Conservation (phyloP, 2,329 filamentous ascomycete genomes). For the Paraphaeosphaeria minitans region DNA sequence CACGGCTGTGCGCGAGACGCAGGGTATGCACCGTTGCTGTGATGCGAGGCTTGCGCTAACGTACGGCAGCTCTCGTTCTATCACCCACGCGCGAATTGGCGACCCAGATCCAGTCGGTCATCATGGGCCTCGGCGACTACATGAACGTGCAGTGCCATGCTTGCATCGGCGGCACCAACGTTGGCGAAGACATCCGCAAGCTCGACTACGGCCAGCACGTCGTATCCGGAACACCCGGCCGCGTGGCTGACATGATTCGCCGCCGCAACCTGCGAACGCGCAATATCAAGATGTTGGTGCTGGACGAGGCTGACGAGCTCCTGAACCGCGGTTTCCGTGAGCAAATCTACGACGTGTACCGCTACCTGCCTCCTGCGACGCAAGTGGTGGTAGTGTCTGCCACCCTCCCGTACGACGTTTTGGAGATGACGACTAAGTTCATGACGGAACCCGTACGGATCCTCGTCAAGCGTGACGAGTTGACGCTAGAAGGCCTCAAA, state of each 20-base stretch:
- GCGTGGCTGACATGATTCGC: slow-evolving; percentile 85
- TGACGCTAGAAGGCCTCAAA: slow-evolving; percentile 96
- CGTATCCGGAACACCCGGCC: slow-evolving; percentile 95
- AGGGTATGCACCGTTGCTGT: slow-evolving; percentile 55
- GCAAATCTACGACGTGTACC: slow-evolving; percentile 99
- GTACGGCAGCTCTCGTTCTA: slow-evolving; percentile 74
- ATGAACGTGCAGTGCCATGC: slow-evolving; percentile 99
- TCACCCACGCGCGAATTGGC: slow-evolving; percentile 96
- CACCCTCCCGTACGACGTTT: slow-evolving; percentile 94
- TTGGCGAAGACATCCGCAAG: slow-evolving; percentile 96
- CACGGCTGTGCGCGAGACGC: slow-evolving; percentile 87
- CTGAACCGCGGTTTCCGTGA: slow-evolving; percentile 95
- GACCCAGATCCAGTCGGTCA: slow-evolving; percentile 96
- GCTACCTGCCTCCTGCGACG: slow-evolving; percentile 92
- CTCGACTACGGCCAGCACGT: slow-evolving; percentile 98
- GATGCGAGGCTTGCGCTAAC: slow-evolving; percentile 19
- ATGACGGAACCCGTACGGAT: slow-evolving; percentile 98
- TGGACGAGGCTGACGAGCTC: slow-evolving; percentile 77
- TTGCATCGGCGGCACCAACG: slow-evolving; percentile 97
- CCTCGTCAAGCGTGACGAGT: slow-evolving; percentile 96
- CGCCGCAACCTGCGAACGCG: slow-evolving; percentile 73
- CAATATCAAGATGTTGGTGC: slow-evolving; percentile 78
- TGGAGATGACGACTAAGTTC: slow-evolving; percentile 99
- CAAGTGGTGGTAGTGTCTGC: slow-evolving; percentile 98
- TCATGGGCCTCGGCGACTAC: slow-evolving; percentile 99